These are phyloP conservation scores for Roridomyces roridus DNA, from an alignment of 768 basidiomycete species.

Conservation along the genomic window DNA sequence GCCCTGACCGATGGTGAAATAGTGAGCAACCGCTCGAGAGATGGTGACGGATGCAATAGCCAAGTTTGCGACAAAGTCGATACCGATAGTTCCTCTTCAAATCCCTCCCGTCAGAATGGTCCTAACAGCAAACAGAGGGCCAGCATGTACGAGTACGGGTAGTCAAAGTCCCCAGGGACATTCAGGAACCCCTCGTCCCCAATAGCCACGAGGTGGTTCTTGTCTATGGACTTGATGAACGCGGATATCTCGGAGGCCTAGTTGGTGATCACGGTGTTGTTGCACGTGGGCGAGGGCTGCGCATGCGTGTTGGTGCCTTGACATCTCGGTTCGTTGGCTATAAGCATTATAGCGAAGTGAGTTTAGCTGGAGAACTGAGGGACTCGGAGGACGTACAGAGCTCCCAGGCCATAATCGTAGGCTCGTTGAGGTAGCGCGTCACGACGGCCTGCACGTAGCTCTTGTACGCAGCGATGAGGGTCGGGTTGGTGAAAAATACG, in stretches of 20 bases:
- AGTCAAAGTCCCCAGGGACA: constrained; percentile 53
- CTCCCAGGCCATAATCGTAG: constrained; percentile 52
- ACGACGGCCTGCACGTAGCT: constrained; percentile 59
- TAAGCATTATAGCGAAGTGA: neutral
- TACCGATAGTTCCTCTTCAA: constrained; percentile 56
- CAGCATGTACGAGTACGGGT: constrained; percentile 62
- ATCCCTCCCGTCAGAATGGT: neutral
- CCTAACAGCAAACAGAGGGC: neutral
- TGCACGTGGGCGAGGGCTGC: constrained; percentile 56
- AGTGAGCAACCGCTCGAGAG: too few species aligned
- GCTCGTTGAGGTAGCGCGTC: constrained; percentile 58
- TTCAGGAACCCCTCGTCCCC: constrained; percentile 75
- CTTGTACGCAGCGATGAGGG: constrained; percentile 56
- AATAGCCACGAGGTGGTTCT: constrained; percentile 65
- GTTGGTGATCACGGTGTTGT: constrained; percentile 56
- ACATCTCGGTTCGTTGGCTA: constrained; percentile 19
- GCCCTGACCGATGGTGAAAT: neutral
- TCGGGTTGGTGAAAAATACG: constrained; percentile 64
- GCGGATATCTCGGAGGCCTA: constrained; percentile 63
- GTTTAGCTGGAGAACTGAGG: neutral
- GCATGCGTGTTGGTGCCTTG: constrained; percentile 25
- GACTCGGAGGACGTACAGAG: constrained; percentile 38
- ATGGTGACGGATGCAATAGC: too few species aligned
- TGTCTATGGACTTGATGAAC: constrained; percentile 68
- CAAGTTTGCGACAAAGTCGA: constrained; percentile 68